Conservation (phyloP, 177 flowering plant species). For the Vitis hybrid region DNA sequence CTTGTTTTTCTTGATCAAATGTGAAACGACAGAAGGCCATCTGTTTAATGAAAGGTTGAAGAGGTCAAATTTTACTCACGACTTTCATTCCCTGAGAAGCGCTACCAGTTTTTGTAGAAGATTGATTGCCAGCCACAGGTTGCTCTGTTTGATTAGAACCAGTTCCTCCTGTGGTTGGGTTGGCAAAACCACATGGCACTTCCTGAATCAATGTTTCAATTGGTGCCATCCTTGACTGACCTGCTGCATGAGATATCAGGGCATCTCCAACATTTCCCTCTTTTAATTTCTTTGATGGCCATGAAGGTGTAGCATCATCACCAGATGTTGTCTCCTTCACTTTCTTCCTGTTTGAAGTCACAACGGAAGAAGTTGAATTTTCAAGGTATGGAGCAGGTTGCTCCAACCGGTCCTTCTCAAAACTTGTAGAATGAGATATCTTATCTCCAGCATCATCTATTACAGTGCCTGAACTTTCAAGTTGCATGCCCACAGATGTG, state of each 20-base stretch:
- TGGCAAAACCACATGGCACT: slow-evolving; percentile 2
- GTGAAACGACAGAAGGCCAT: background rate
- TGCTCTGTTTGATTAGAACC: slow-evolving; percentile 3
- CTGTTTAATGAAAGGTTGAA: background rate
- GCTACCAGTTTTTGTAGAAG: slow-evolving; percentile 14
- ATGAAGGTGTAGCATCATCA: slow-evolving; percentile 1
- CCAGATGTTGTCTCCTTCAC: background rate
- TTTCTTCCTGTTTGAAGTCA: slow-evolving; percentile 9
- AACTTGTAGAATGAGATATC: slow-evolving; percentile 5
- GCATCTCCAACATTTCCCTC: slow-evolving; percentile 1
- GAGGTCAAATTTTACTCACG: slow-evolving; percentile 25
- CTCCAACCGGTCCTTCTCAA: slow-evolving; percentile 10
- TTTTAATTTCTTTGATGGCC: slow-evolving; percentile 3
- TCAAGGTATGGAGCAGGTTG: slow-evolving; percentile 12
- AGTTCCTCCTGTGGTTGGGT: background rate
- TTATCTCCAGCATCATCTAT: slow-evolving; percentile 7
- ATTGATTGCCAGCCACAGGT: slow-evolving; percentile 5
- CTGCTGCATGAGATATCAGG: background rate
- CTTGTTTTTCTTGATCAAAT: background rate
- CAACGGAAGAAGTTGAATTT: background rate
- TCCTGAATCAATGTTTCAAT: slow-evolving; percentile 6
- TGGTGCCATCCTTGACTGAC: background rate
- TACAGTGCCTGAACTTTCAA: slow-evolving; percentile 7
- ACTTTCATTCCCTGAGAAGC: slow-evolving; percentile 6
- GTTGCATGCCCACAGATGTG: background rate